Base-by-base conservation (phyloP, 148 eudicot species). In the Persicaria tinctoria region DNA sequence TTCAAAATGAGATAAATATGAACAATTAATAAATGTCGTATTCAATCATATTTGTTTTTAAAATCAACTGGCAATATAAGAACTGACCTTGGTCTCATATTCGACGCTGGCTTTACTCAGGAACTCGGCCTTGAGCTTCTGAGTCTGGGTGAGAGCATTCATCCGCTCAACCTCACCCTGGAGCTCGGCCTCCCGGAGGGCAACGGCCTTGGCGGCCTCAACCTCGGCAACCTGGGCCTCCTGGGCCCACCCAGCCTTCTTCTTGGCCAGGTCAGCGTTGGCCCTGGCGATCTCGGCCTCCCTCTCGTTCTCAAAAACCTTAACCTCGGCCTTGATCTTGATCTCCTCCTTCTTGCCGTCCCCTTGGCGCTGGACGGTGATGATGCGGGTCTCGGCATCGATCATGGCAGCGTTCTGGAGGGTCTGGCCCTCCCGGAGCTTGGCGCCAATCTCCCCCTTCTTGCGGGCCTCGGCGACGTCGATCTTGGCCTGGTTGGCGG, bases 51-150 rank as follows among this genome's bases (percentile, higher is more conserved):
- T 1, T 32, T 32, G 2, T 32, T 32, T 32, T 32, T 32, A 32
- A 32, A 32, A 32, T 32, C 41, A 32, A 32, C 1, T 32, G 41
- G 3, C 3, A 32, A 32, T 32, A 32, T 3, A 2, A 32, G 10
- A 55, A 55, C 59, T 16, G n/a, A 86, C 87, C 89, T 82, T 86
- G 51, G 85, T 86, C 62, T 86, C 89, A 76, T 86, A 86, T 71
- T 86, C 87, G 51, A 84, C 89, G 59, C 80, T 82, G 27, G 89
- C 89, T 75, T 86, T 86, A 64, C 87, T 84, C 72, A 86, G 73
- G 45, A 80, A 82, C 79, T 86, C 84, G 9, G 89, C 89, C 79
- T 82, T 86, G 17, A 86, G 74, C 66, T 80, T 86, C 73, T 86
- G 82, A 12, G 85, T 86, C 70, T 75, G 80, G 76, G 87, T 86